Base-by-base conservation (phyloP, 345 rosid species). In the Pugionium cornutum region DNA sequence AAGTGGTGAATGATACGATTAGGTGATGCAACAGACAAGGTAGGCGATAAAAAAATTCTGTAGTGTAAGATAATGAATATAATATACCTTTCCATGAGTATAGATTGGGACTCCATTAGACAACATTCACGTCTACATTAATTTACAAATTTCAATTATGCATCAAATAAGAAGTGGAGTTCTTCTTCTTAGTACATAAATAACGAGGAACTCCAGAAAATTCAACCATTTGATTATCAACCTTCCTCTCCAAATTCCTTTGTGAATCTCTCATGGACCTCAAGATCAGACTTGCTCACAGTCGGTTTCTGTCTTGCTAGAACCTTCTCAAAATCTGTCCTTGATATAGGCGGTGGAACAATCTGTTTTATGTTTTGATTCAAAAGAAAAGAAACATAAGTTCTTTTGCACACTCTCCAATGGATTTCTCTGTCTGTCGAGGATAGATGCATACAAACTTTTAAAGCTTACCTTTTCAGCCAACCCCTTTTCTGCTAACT, bases 231-330 rank as follows among this genome's bases (percentile, higher is more conserved):
- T 46, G 27, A 28, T 18, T 64, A 47, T 84, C 72, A 88, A 58
- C 96, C 97, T 77, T 91, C 96, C 83, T 91, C 96, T 41, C 97
- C 97, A 74, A 88, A 91, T 75, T 88, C 97, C 67, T 82, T 82
- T 4, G 97, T 91, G 83, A 91, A 91, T 80, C 88, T 86, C 81
- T 86, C 97, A n/a, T 91, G 97, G 61, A 91, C 87, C 26, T 88
- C 94, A 7, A 91, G 81, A 73, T 91, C 97, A 32, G 77, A 7
- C 75, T 86, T 88, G 83, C 97, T 86, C 72, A 88, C 97, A 3
- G 96, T 91, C 3, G 97, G 91, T 82, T 79, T 79, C 78, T 91
- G 96, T 74, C 94, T 83, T 5, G 91, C 91, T 46, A 91, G 83
- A 60, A 91, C 94, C 80, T 91, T 91, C 10, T 91, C 91, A 64